These are phyloP conservation scores for Penicillium paxilli DNA, from an alignment of 495 filamentous ascomycete genomes.

Conservation along the genomic window DNA sequence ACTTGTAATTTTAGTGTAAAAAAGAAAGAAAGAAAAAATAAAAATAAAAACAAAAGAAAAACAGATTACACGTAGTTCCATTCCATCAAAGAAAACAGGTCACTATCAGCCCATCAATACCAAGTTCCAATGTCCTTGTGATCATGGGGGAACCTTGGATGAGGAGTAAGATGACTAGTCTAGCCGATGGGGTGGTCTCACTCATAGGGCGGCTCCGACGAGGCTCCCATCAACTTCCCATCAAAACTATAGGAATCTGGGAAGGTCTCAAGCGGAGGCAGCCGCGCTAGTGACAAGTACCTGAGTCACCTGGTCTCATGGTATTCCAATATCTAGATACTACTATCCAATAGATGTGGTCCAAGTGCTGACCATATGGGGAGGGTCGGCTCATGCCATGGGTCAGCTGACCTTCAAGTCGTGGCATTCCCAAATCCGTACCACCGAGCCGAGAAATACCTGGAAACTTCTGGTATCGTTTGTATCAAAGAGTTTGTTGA, in stretches of 20 bases:
- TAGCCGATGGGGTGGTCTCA: neutral
- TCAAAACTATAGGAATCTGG: too few species aligned
- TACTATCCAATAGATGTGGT: too few species aligned
- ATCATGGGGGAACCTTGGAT: neutral
- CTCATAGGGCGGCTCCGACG: neutral
- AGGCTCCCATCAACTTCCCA: neutral
- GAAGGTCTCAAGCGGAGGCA: neutral
- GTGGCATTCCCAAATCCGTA: neutral
- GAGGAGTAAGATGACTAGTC: neutral
- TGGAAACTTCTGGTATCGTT: neutral
- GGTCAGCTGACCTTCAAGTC: slow-evolving; percentile 1
- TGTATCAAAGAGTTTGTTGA: too few species aligned
- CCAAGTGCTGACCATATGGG: too few species aligned
- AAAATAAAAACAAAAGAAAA: too few species aligned
- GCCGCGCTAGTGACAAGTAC: neutral
- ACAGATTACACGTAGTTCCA: too few species aligned
- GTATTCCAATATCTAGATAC: too few species aligned
- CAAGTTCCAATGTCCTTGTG: neutral
- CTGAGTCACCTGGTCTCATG: slow-evolving; percentile 2
- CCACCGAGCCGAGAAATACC: neutral
- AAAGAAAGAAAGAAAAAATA: too few species aligned
- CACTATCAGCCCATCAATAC: neutral
- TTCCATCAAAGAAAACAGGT: neutral
- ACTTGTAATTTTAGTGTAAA: too few species aligned
- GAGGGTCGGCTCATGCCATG: slow-evolving; percentile 2